A percentile compares a stretch with the other conserved stretches of the same genome.
Conservation (phyloP, 306 rosid genomes). For the Rosa multiflora region DNA sequence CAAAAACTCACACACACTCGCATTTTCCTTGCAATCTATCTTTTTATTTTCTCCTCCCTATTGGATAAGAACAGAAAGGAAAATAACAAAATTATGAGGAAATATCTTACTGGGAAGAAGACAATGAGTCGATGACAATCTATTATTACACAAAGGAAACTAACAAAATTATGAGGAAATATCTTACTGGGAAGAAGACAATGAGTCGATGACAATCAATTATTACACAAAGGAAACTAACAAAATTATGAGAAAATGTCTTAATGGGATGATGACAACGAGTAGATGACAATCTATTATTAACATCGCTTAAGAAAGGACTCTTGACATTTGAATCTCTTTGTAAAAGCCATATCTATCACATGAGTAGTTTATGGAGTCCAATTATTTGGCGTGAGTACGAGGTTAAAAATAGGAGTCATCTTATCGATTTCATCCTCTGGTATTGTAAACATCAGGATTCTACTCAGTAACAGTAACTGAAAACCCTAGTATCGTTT, state of each 20-base stretch:
- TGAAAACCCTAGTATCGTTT: slow-evolving; percentile 40
- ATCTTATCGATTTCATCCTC: slow-evolving; percentile 55
- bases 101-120: not conserved
- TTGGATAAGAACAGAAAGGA: not conserved
- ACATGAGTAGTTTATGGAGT: slow-evolving; percentile 30
- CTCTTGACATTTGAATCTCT: too few species aligned
- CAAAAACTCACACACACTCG: not conserved
- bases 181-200: not conserved
- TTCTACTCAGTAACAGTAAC: slow-evolving; percentile 35
- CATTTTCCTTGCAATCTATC: not conserved
- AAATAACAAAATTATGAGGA: not conserved
- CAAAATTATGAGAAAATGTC: not conserved
- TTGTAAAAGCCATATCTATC: not conserved
- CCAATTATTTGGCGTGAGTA: slow-evolving; percentile 52
- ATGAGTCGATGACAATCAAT: too few species aligned
- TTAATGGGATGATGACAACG: not conserved
- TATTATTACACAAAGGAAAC: too few species aligned
- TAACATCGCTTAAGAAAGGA: too few species aligned
- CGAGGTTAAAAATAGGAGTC: slow-evolving; percentile 55
- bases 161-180: not conserved
- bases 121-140: too few species aligned
- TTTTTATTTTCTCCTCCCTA: not conserved
- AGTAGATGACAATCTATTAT: too few species aligned
- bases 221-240: not conserved
- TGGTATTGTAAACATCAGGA: slow-evolving; percentile 37